Evolutionary conservation across 1,284 basidiomycete genomes (phyloP).

Genomic region (Trichosporon coremiiforme): DNA sequence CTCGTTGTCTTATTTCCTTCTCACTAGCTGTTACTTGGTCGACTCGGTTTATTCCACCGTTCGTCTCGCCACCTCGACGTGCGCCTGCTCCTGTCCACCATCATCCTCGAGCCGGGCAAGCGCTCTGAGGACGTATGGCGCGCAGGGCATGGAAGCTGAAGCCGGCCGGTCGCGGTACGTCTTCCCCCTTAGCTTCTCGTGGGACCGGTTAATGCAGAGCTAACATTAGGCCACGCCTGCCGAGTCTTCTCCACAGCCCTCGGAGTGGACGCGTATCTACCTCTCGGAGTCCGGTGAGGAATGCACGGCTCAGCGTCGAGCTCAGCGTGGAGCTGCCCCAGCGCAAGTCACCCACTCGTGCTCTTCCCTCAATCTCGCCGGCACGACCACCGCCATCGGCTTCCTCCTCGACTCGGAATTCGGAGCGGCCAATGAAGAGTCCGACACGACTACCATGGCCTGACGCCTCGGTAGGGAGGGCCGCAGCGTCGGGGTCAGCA

Average conservation of each 20-base stretch:
- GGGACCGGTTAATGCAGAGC: not conserved
- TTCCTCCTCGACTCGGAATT: not conserved
- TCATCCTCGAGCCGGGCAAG: too few relatives aligned
- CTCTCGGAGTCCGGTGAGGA: not conserved
- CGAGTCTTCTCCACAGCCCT: not conserved
- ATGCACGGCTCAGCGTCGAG: not conserved
- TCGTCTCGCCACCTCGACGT: too few relatives aligned
- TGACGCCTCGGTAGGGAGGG: not conserved
- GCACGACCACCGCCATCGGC: not conserved
- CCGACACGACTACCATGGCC: not conserved
- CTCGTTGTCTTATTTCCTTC: too few relatives aligned
- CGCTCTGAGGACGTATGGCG: not conserved
- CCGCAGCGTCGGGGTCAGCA: not conserved
- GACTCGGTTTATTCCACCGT: not conserved
- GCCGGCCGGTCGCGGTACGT: constrained; percentile 1
- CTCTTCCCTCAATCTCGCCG: too few relatives aligned
- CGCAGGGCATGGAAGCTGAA: not conserved
- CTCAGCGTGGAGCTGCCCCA: not conserved
- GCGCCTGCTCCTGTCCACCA: not conserved
- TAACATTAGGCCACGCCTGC: not conserved
- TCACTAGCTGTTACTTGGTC: not conserved
- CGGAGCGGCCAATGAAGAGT: not conserved
- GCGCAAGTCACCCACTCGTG: not conserved
- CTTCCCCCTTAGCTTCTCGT: too few relatives aligned
- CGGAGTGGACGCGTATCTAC: not conserved